These are phyloP conservation scores for Cerrena zonata DNA, from an alignment of 1,284 basidiomycete genomes.

Conservation along the genomic window DNA sequence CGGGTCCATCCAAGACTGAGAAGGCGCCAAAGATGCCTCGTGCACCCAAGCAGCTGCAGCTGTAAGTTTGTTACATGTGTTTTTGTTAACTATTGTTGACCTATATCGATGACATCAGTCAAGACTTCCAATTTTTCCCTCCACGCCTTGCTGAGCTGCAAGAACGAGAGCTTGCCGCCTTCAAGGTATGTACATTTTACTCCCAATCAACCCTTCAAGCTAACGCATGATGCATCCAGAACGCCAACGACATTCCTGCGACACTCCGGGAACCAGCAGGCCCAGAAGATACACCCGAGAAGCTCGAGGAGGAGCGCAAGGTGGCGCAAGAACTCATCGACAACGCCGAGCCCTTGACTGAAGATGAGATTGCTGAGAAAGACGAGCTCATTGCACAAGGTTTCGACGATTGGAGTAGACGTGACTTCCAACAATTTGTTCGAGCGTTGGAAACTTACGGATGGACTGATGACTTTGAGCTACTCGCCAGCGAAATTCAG, in stretches of 20 bases:
- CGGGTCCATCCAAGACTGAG: constrained; percentile 72
- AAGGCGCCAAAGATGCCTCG: constrained; percentile 81
- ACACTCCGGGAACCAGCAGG: constrained; percentile 65
- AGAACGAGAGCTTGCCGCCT: constrained; percentile 80
- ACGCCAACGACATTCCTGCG: constrained; percentile 72
- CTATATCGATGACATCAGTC: constrained; percentile 55
- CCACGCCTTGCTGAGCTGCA: constrained; percentile 78
- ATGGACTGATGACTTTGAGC: constrained; percentile 72
- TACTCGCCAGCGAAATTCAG: constrained; percentile 81
- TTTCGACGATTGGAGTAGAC: constrained; percentile 85
- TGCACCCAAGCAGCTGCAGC: constrained; percentile 83
- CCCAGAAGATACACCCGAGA: constrained; percentile 75
- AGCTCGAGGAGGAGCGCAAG: constrained; percentile 76
- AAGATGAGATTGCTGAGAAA: constrained; percentile 79
- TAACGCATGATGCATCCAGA: constrained; percentile 30
- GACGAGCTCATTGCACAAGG: constrained; percentile 75
- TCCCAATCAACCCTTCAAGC: no score
- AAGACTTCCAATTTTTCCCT: constrained; percentile 98
- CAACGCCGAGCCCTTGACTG: constrained; percentile 79
- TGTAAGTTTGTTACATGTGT: constrained; percentile 42
- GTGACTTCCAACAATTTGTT: constrained; percentile 91
- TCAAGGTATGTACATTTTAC: constrained; percentile 50
- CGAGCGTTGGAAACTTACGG: constrained; percentile 83
- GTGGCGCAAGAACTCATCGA: constrained; percentile 86
- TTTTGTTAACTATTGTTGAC: background rate